Evolutionary conservation across 768 basidiomycete species (phyloP).

Genomic region (Infundibulicybe gibba): DNA sequence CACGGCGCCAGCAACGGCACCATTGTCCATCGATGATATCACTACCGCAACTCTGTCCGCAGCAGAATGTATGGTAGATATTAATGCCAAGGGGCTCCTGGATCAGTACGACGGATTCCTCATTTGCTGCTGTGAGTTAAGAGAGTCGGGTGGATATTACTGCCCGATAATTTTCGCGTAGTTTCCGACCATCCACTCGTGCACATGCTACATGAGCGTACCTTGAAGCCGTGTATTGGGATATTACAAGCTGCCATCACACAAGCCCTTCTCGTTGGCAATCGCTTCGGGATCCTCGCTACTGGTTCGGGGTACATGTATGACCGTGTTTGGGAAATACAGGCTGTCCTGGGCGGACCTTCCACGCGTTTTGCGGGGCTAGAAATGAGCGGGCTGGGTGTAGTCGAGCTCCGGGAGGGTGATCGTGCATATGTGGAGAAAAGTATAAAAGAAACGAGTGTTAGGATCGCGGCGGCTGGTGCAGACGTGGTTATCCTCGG

Average conservation of each 20-base stretch:
- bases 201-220: conserved; percentile 26
- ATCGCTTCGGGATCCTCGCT: conserved; percentile 33
- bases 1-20: no score
- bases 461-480: conserved; percentile 23
- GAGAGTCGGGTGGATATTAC: no score
- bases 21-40: no score
- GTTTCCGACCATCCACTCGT: conserved; percentile 34
- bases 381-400: conserved; percentile 26
- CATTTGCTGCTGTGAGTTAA: no score
- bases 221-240: conserved; percentile 27
- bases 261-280: conserved; percentile 27
- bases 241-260: conserved; percentile 31
- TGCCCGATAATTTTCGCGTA: conserved; percentile 17
- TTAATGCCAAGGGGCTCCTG: no score
- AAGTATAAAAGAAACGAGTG: conserved; percentile 25
- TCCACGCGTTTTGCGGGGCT: conserved; percentile 33
- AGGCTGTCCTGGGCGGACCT: conserved; percentile 26
- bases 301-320: conserved; percentile 31
- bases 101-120: no score
- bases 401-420: conserved; percentile 28
- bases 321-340: conserved; percentile 26
- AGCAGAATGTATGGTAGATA: no score
- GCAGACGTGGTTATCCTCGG: conserved; percentile 34
- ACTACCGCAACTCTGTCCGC: no score
- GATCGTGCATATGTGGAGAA: conserved; percentile 21